Conservation (phyloP, 139 green algal species). For the Monoraphidium neglectum region DNA sequence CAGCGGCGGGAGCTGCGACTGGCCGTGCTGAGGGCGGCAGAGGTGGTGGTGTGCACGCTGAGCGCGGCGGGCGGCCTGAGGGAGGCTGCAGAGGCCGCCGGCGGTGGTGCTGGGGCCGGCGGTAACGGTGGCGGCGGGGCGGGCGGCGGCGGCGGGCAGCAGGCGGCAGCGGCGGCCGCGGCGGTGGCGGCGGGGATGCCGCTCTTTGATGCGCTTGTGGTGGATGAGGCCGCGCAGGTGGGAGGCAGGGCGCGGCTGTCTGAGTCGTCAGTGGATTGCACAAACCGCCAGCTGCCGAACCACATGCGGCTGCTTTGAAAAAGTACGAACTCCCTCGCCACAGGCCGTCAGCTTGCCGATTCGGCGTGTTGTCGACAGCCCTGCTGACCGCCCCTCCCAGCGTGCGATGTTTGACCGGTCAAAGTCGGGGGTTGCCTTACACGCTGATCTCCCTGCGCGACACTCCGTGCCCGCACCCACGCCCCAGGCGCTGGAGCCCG, state of each 20-base stretch:
- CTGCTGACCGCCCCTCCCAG: no score
- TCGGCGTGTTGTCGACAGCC: no score
- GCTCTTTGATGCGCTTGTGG: conserved; percentile 71
- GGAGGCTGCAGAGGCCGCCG: conserved; percentile 38
- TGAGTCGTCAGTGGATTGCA: no score
- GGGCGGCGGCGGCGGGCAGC: neutral
- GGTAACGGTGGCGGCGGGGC: neutral
- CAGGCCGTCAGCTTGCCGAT: no score
- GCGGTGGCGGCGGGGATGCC: neutral
- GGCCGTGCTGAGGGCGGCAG: conserved; percentile 53
- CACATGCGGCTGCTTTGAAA: no score
- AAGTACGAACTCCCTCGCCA: no score
- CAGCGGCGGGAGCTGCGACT: conserved; percentile 46
- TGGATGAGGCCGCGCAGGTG: conserved; percentile 74
- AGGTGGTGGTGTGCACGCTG: conserved; percentile 72
- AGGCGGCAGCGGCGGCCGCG: neutral
- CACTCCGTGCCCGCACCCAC: no score
- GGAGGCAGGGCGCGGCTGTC: neutral
- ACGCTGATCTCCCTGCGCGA: no score
- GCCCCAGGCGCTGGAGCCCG: conserved; percentile 74
- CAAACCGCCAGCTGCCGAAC: no score
- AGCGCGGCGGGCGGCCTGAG: conserved; percentile 49
- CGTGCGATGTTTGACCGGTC: no score
- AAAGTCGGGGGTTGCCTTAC: no score
- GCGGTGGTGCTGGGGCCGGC: neutral